Conservation (phyloP, 2,329 filamentous ascomycete genomes). For the Sporothrix dimorphospora region DNA sequence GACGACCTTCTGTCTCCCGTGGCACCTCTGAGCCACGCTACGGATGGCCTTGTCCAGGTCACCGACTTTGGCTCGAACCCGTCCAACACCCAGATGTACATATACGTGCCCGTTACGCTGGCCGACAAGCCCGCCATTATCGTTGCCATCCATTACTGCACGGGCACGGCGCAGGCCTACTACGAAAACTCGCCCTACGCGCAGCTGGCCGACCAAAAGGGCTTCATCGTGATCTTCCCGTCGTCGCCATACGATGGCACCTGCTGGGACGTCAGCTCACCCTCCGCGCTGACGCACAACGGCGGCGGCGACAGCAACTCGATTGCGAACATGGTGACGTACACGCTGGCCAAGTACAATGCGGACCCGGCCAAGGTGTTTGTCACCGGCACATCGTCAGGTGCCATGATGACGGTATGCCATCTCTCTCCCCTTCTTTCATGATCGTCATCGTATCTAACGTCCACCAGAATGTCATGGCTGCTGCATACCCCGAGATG, state of each 20-base stretch:
- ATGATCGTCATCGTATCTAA: neutral
- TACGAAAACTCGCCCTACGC: slow-evolving; percentile 55
- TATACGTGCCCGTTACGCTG: slow-evolving; percentile 45
- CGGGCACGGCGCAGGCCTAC: slow-evolving; percentile 53
- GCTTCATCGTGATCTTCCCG: slow-evolving; percentile 58
- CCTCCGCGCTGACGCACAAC: slow-evolving; percentile 54
- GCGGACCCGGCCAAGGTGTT: slow-evolving; percentile 57
- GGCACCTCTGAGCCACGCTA: slow-evolving; percentile 34
- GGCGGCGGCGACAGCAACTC: slow-evolving; percentile 60
- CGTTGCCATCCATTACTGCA: slow-evolving; percentile 59
- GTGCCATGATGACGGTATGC: slow-evolving; percentile 52
- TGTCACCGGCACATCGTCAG: slow-evolving; percentile 54
- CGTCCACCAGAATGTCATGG: slow-evolving; percentile 46
- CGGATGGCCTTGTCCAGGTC: slow-evolving; percentile 30
- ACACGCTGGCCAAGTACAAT: slow-evolving; percentile 55
- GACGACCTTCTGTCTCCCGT: slow-evolving; percentile 34
- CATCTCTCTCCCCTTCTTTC: neutral
- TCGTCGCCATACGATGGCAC: slow-evolving; percentile 53
- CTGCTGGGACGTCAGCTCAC: slow-evolving; percentile 63
- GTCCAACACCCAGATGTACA: slow-evolving; percentile 50
- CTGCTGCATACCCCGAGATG: slow-evolving; percentile 52
- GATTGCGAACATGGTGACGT: slow-evolving; percentile 63
- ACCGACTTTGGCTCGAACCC: slow-evolving; percentile 46
- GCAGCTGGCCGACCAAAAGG: slow-evolving; percentile 45
- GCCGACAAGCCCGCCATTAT: slow-evolving; percentile 50